phyloP scores from a whole-genome alignment of 768 basidiomycete species.

The Lactarius hengduanensis region DNA sequence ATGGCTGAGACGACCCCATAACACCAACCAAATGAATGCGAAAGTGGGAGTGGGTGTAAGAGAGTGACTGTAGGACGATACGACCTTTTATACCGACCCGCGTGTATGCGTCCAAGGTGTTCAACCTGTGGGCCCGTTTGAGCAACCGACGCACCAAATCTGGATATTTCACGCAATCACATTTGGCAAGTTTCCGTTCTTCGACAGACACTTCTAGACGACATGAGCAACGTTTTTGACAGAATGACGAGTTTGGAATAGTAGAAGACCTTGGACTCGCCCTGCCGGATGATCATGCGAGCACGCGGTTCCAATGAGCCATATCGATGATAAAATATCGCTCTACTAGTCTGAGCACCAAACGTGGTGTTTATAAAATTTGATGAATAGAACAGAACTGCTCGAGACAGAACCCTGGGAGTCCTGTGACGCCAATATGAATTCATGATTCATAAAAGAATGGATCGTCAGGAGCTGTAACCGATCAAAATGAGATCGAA shows the following conservation, averaged over 20 bases:
- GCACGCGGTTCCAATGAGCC: not conserved
- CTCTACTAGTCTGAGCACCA: not conserved
- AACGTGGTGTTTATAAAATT: not conserved
- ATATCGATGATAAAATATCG: slow-evolving; percentile 6
- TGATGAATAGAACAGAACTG: not conserved
- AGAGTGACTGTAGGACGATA: slow-evolving; percentile 17
- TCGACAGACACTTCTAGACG: slow-evolving; percentile 27
- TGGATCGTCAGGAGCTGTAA: slow-evolving; percentile 26
- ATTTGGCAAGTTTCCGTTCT: slow-evolving; percentile 24
- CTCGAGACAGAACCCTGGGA: not conserved
- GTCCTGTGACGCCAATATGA: slow-evolving; percentile 2
- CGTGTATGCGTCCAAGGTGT: slow-evolving; percentile 17
- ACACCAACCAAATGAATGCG: slow-evolving; percentile 2
- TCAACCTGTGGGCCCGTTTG: slow-evolving; percentile 6
- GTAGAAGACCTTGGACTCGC: not conserved
- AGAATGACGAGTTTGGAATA: slow-evolving; percentile 14
- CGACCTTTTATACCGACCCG: slow-evolving; percentile 26
- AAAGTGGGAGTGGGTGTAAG: slow-evolving; percentile 22
- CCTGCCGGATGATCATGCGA: not conserved
- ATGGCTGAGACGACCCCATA: slow-evolving; percentile 29
- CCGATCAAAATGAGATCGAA: slow-evolving; percentile 24
- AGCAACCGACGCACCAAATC: slow-evolving; percentile 25
- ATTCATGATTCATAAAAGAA: slow-evolving; percentile 23
- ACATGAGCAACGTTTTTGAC: slow-evolving; percentile 19
- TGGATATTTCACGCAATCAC: slow-evolving; percentile 26